Evolutionary conservation across 345 rosid genomes (phyloP), one percentile per base, ranked within the genome.

Genomic region (Camelina laxa): DNA sequence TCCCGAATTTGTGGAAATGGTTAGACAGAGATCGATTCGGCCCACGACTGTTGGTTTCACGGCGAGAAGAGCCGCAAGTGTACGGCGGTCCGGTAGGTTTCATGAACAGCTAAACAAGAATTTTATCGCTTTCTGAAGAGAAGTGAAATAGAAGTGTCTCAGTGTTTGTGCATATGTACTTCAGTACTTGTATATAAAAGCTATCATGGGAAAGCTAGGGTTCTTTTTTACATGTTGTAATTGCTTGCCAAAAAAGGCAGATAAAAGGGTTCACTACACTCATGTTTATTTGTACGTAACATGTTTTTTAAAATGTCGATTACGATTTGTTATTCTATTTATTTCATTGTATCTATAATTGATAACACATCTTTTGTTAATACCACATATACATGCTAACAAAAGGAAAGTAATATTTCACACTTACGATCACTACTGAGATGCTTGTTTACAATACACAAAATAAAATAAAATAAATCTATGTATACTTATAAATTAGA

Each of bases 11-110:
- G 90, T 93, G 81, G 75, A 75, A 15, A 73, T 92, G 84, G 96
- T 92, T 58, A 81, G 93, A 9, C 99, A 92, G 80, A 89, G 96
- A 74, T 92, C 99, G 0, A 41, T 89, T 65, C 79, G 87, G 47
- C 89, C 85, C 41, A 88, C 87, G 1, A 89, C 97, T 1, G 96
- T 95, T 7, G 99, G 99, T 48, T 89, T 39, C 75, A 87, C 97
- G 0, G 99, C 99, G 4, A 65, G 81, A 58, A 71, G 81, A 77
- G 81, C 77, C 7, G 81, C 81, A 44, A 77, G 81, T 51, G 81
- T 77, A 42, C 55, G 81, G 5, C 69, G 73, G 64, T 72, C 81
- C 2, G 81, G 81, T 59, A 72, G 81, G 58, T 77, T 77, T 58
- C 81, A 72, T 44, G 81, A 77, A n/a, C 81, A 77, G 50, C 76